Evolutionary conservation across 2,329 filamentous ascomycete species (phyloP).

Genomic region (Paecilomyces sp.): DNA sequence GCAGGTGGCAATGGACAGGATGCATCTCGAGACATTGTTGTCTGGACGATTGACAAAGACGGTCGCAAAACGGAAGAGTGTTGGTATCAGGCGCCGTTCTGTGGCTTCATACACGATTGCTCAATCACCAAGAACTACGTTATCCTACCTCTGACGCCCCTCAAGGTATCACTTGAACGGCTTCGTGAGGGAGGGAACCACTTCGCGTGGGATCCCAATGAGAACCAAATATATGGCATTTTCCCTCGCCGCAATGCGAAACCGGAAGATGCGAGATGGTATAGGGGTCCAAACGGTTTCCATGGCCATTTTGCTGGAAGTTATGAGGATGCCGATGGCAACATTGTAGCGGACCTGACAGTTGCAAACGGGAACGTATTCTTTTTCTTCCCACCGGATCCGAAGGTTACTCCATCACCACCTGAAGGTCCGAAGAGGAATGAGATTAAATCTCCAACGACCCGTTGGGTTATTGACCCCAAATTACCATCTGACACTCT

Average conservation of each 20-base stretch:
- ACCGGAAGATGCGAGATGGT: slow-evolving; percentile 41
- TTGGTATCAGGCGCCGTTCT: slow-evolving; percentile 46
- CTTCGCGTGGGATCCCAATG: slow-evolving; percentile 45
- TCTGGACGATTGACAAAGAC: slow-evolving; percentile 40
- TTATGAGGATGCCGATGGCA: slow-evolving; percentile 41
- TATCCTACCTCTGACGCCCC: slow-evolving; percentile 42
- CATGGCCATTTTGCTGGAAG: slow-evolving; percentile 44
- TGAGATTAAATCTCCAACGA: slow-evolving; percentile 15
- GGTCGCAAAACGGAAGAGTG: slow-evolving; percentile 41
- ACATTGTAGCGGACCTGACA: slow-evolving; percentile 38
- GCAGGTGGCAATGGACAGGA: slow-evolving; percentile 33
- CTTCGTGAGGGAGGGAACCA: slow-evolving; percentile 43
- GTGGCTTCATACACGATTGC: slow-evolving; percentile 49
- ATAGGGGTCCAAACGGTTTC: slow-evolving; percentile 28
- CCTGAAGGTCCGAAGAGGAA: slow-evolving; percentile 11
- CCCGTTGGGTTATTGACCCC: slow-evolving; percentile 24
- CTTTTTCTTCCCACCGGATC: slow-evolving; percentile 16
- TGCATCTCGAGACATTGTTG: slow-evolving; percentile 37
- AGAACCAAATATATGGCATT: slow-evolving; percentile 51
- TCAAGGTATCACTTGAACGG: slow-evolving; percentile 40
- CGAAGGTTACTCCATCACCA: slow-evolving; percentile 6
- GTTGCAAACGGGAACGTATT: slow-evolving; percentile 23
- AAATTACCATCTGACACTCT: slow-evolving; percentile 23
- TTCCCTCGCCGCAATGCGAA: slow-evolving; percentile 46
- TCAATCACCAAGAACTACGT: slow-evolving; percentile 43